phyloP scores from a whole-genome alignment of 257 asterid species.

The Coffea eugenioides region DNA sequence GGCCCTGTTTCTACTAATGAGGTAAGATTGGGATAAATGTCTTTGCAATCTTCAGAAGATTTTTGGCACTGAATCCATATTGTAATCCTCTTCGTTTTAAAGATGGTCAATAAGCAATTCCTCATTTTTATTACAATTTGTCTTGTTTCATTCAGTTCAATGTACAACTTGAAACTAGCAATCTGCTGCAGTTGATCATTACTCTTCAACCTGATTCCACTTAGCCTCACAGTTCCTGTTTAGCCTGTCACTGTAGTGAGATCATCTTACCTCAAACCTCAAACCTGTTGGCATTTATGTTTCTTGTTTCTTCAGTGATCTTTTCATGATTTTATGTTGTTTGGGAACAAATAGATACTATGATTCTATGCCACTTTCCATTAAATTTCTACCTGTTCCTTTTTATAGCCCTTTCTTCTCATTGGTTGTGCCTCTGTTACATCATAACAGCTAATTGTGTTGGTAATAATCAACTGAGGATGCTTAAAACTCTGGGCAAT shows the following conservation, averaged over 20 bases:
- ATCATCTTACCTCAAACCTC: not conserved
- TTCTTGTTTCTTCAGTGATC: not conserved
- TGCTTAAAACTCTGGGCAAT: not conserved
- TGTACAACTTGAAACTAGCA: not conserved
- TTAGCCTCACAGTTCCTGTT: not conserved
- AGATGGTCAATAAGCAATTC: not conserved
- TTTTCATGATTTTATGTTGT: not conserved
- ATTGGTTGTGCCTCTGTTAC: not conserved
- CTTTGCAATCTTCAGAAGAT: not conserved
- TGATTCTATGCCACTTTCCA: not conserved
- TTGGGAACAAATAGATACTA: not conserved
- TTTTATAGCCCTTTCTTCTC: not conserved
- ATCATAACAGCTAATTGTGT: not conserved
- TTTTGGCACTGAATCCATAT: not conserved
- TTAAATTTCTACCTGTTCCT: not conserved
- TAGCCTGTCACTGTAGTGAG: not conserved
- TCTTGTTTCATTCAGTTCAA: too few species aligned
- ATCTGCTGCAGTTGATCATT: not conserved
- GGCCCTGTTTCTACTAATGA: slow-evolving; percentile 74
- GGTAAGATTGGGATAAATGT: slow-evolving; percentile 36
- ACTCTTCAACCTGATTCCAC: not conserved
- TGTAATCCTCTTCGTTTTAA: not conserved
- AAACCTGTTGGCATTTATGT: not conserved
- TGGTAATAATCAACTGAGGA: not conserved
- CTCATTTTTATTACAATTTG: not conserved